Evolutionary conservation across 1,284 basidiomycete species (phyloP).

Genomic region (Naganishia albida): DNA sequence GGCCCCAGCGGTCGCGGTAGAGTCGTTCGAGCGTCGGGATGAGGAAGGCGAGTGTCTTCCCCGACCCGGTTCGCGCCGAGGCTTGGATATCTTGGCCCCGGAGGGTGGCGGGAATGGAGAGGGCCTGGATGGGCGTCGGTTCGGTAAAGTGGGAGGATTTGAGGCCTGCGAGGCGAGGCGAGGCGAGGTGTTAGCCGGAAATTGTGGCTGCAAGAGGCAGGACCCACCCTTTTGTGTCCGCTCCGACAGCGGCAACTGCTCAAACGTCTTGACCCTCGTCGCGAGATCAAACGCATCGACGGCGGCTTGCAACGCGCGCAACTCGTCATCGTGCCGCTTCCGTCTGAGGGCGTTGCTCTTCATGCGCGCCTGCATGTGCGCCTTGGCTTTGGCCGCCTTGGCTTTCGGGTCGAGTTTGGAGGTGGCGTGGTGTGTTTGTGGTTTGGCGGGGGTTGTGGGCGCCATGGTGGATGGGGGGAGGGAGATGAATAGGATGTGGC

Average conservation of each 20-base stretch:
- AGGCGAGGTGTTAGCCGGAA: constrained; percentile 1
- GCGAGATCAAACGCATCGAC: constrained; percentile 48
- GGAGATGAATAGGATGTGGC: not conserved
- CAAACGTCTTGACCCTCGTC: constrained; percentile 47
- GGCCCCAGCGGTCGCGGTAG: constrained; percentile 74
- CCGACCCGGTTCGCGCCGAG: constrained; percentile 76
- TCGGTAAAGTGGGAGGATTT: constrained; percentile 80
- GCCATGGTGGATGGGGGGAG: constrained; percentile 1
- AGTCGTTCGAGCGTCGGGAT: constrained; percentile 75
- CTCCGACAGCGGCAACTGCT: constrained; percentile 52
- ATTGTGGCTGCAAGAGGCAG: too few species aligned
- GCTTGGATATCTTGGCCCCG: constrained; percentile 72
- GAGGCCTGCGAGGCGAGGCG: constrained; percentile 72
- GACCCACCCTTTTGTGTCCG: constrained; percentile 48
- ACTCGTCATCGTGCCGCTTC: constrained; percentile 48
- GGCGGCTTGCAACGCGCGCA: constrained; percentile 45
- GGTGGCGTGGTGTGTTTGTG: not conserved
- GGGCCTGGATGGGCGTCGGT: constrained; percentile 79
- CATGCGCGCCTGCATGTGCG: constrained; percentile 33
- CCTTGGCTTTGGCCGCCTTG: constrained; percentile 28
- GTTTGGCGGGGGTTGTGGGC: not conserved
- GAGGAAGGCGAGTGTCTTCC: constrained; percentile 80
- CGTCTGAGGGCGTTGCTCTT: constrained; percentile 51
- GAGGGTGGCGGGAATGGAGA: constrained; percentile 65
- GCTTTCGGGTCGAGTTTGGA: constrained; percentile 18